phyloP scores from a whole-genome alignment of 2,329 filamentous ascomycete genomes.

The Neopestalotiopsis clavispora region DNA sequence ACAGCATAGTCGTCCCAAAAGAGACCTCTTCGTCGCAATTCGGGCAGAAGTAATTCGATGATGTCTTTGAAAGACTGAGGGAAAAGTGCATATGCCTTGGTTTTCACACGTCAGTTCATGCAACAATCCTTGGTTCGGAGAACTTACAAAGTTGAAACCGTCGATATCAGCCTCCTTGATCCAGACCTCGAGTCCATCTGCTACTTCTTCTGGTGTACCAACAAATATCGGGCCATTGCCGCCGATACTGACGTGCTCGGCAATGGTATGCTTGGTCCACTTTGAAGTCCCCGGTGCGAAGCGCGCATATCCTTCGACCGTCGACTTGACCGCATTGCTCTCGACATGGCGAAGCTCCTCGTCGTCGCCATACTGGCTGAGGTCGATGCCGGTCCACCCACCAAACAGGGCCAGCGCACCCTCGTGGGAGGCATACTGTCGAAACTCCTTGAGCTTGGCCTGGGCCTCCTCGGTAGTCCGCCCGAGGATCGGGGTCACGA shows the following conservation, averaged over 20 bases:
- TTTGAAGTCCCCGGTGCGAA: constrained; percentile 64
- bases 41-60: constrained; percentile 67
- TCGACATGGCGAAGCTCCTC: constrained; percentile 45
- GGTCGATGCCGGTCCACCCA: constrained; percentile 70
- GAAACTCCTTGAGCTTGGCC: constrained; percentile 66
- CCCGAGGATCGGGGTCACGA: constrained; percentile 69
- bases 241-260: constrained; percentile 70
- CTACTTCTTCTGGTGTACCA: constrained; percentile 68
- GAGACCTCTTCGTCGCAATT: constrained; percentile 62
- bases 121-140: not conserved
- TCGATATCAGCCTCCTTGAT: constrained; percentile 72
- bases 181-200: constrained; percentile 71
- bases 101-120: not conserved
- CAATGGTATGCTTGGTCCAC: constrained; percentile 76
- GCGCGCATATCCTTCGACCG: constrained; percentile 59
- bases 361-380: constrained; percentile 44
- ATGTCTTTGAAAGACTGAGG: constrained; percentile 72
- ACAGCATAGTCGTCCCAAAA: constrained; percentile 61
- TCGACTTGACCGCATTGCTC: constrained; percentile 51
- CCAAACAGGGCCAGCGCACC: constrained; percentile 74
- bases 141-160: constrained; percentile 73
- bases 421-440: constrained; percentile 62
- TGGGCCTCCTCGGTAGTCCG: constrained; percentile 69
- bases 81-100: constrained; percentile 66
- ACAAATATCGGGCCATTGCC: constrained; percentile 69